Conservation (phyloP, 345 rosid genomes). For the Euclidium syriacum region DNA sequence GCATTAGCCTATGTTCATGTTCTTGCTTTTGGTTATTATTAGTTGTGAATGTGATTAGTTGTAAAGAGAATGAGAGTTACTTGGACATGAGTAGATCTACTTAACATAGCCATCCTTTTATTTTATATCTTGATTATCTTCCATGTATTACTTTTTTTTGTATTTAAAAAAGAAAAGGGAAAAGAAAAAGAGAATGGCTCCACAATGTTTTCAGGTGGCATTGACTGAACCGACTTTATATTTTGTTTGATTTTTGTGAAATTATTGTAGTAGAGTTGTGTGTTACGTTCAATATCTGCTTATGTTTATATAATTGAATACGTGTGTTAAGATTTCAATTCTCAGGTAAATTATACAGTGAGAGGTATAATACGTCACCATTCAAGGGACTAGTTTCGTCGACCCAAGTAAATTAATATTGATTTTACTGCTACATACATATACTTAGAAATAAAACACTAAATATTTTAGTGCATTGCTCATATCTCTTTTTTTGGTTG, state of each 20-base stretch:
- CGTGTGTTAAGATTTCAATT: too few relatives aligned
- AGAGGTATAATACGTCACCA: too few relatives aligned
- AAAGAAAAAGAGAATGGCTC: constrained; percentile 5
- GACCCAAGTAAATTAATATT: too few relatives aligned
- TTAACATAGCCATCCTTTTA: neutral
- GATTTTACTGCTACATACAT: neutral
- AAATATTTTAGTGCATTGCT: too few relatives aligned
- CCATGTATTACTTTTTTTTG: neutral
- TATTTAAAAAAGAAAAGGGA: neutral
- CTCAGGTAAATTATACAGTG: too few relatives aligned
- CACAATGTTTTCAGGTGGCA: constrained; percentile 1
- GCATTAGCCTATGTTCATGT: neutral
- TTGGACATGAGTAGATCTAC: neutral
- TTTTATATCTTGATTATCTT: neutral
- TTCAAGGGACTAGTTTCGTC: too few relatives aligned
- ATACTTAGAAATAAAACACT: too few relatives aligned
- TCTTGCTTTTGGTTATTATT: too few relatives aligned
- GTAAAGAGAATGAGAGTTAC: neutral
- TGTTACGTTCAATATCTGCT: neutral
- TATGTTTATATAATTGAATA: neutral
- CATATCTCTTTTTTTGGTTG: too few relatives aligned
- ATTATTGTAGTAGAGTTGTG: neutral
- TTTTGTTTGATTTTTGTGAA: neutral
- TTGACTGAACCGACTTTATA: constrained; percentile 3
- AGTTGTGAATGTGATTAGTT: too few relatives aligned